phyloP scores from a whole-genome alignment of 805 yeast species.

The Saccharomycopsis malanga region DNA sequence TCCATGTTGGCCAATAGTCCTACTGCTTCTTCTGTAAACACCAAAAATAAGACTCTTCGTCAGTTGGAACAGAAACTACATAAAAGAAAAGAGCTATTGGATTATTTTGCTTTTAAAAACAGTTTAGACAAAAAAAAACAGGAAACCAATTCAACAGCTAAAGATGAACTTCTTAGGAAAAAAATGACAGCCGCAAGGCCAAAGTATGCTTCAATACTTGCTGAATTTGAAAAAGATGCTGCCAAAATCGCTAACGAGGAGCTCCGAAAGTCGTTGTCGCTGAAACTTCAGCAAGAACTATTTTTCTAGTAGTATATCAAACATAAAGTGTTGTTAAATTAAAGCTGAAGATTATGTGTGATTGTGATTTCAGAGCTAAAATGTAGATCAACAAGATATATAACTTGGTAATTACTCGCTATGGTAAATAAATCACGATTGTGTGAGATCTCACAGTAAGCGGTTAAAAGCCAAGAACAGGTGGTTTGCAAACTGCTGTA shows the following conservation, averaged over 20 bases:
- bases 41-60: background rate
- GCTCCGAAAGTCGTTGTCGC: background rate
- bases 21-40: background rate
- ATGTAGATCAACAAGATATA: too few relatives aligned
- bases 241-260: slow-evolving; percentile 1
- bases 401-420: too few relatives aligned
- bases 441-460: too few relatives aligned
- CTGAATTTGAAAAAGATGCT: background rate
- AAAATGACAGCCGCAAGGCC: background rate
- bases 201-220: background rate
- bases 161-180: background rate
- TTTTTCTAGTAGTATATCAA: too few relatives aligned
- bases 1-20: background rate
- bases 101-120: too few relatives aligned
- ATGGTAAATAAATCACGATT: too few relatives aligned
- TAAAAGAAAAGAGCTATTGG: background rate
- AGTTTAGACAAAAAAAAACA: background rate
- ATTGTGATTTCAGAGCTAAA: too few relatives aligned
- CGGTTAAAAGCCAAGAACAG: too few relatives aligned
- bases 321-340: too few relatives aligned
- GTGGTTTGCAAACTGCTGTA: too few relatives aligned
- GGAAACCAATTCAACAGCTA: background rate
- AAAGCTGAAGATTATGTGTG: too few relatives aligned
- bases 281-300: background rate
- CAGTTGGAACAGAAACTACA: background rate